Conservation (phyloP, 305 asterid genomes). For the Striga hermonthica region DNA sequence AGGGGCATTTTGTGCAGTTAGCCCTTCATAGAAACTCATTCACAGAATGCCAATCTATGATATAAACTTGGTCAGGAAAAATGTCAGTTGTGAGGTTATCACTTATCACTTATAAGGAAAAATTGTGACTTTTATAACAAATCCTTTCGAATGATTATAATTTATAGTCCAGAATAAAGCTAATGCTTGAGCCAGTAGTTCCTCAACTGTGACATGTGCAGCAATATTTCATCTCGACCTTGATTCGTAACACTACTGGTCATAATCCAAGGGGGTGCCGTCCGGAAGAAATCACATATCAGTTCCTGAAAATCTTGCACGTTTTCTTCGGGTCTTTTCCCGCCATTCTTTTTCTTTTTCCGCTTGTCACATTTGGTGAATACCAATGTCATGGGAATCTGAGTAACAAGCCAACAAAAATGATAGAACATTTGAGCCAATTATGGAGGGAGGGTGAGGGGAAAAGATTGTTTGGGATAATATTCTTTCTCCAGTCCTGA, state of each 20-base stretch:
- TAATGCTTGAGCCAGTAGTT: slow-evolving; percentile 96
- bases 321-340: slow-evolving; percentile 84
- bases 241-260: slow-evolving; percentile 92
- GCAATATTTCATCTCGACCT: slow-evolving; percentile 90
- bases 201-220: slow-evolving; percentile 94
- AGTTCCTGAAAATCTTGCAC: slow-evolving; percentile 64
- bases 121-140: too few species aligned
- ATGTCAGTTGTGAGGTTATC: too few species aligned
- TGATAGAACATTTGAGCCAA: background rate
- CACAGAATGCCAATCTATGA: too few species aligned
- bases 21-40: too few species aligned
- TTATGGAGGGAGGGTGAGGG: too few species aligned
- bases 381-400: slow-evolving; percentile 93
- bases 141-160: background rate
- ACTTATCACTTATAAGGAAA: too few species aligned
- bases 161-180: slow-evolving; percentile 6
- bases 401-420: slow-evolving; percentile 16
- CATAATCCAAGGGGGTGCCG: slow-evolving; percentile 96
- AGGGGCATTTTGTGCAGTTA: background rate
- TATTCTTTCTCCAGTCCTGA: too few species aligned
- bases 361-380: slow-evolving; percentile 97
- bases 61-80: too few species aligned
- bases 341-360: slow-evolving; percentile 90
- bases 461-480: too few species aligned
- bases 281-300: slow-evolving; percentile 62